phyloP scores from a whole-genome alignment of 176 grass and related monocot species.

The Aegilops bicornis region DNA sequence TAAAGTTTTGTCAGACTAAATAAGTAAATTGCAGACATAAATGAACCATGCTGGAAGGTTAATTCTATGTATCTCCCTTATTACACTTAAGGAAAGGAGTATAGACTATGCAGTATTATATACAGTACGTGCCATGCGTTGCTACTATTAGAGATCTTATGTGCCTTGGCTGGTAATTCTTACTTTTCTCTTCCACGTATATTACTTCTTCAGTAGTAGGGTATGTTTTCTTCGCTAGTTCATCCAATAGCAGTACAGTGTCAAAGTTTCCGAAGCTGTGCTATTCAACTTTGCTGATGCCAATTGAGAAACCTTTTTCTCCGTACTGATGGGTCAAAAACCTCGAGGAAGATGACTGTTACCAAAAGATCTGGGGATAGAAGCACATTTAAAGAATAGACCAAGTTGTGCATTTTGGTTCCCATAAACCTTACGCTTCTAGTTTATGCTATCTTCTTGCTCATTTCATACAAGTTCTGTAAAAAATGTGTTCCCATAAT shows the following conservation, averaged over 20 bases:
- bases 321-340: too few relatives aligned
- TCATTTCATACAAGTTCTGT: constrained; percentile 7
- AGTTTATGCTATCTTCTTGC: not conserved
- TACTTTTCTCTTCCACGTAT: not conserved
- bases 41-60: not conserved
- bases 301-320: too few relatives aligned
- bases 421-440: not conserved
- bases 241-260: not conserved
- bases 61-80: not conserved
- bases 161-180: not conserved
- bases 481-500: not conserved
- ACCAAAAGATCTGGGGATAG: not conserved
- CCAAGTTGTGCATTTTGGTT: not conserved
- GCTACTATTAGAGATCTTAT: not conserved
- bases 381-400: not conserved
- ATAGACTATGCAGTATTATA: not conserved
- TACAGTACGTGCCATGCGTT: not conserved
- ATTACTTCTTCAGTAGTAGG: not conserved
- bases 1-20: not conserved
- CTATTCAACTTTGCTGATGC: too few relatives aligned
- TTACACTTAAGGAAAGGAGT: not conserved
- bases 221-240: not conserved
- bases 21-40: not conserved
- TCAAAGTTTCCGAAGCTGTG: not conserved
- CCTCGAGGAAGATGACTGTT: too few relatives aligned